Conservation (phyloP, 306 rosid species). For the Prinsepia uniflora region DNA sequence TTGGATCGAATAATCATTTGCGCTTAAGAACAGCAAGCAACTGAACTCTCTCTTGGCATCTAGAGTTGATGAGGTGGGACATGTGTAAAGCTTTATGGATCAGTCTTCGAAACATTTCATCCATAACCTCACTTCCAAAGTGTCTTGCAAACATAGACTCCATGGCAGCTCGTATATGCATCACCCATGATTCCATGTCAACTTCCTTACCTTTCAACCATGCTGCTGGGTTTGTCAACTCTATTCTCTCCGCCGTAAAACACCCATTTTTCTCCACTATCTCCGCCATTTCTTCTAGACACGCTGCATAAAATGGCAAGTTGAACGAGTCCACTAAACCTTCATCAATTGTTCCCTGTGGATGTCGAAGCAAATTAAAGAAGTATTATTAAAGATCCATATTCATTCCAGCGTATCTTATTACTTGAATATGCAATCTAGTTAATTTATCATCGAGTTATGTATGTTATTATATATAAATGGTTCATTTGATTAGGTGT, state of each 20-base stretch:
- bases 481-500: too few species aligned
- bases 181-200: constrained; percentile 16
- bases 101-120: constrained; percentile 37
- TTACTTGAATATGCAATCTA: too few species aligned
- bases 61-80: constrained; percentile 19
- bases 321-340: constrained; percentile 49
- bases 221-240: constrained; percentile 37
- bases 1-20: neutral
- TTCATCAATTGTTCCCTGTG: constrained; percentile 42
- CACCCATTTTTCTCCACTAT: constrained; percentile 41
- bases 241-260: constrained; percentile 42
- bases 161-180: constrained; percentile 47
- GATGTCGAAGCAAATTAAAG: neutral
- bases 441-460: too few species aligned
- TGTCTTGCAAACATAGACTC: constrained; percentile 39
- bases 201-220: constrained; percentile 33
- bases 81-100: constrained; percentile 7
- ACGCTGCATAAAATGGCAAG: constrained; percentile 42
- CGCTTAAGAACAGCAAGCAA: constrained; percentile 41
- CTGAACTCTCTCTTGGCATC: constrained; percentile 34
- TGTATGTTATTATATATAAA: too few species aligned
- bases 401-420: too few species aligned
- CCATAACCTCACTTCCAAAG: constrained; percentile 27
- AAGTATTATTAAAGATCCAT: too few species aligned
- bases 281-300: constrained; percentile 38